These are phyloP conservation scores for Trypanosoma scelopori DNA, from an alignment of 208 protist species.

Conservation along the genomic window DNA sequence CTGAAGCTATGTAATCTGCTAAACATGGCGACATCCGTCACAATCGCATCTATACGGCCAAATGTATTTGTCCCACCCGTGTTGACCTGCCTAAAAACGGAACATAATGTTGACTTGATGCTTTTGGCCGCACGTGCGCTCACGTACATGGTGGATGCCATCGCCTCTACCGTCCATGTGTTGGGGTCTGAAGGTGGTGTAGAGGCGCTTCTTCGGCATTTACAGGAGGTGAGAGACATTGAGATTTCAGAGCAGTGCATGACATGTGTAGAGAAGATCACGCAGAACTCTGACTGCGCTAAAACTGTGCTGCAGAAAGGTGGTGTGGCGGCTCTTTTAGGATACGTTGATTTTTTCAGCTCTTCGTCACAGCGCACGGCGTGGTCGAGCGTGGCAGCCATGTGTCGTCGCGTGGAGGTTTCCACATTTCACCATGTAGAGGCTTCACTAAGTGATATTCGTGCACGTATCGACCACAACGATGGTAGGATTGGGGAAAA, in stretches of 20 bases:
- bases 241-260: conserved; percentile 95
- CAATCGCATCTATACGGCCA: conserved; percentile 63
- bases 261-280: conserved; percentile 90
- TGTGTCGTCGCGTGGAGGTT: conserved; percentile 61
- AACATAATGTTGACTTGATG: conserved; percentile 89
- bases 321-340: conserved; percentile 84
- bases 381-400: conserved; percentile 67
- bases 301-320: conserved; percentile 53
- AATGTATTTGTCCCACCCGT: conserved; percentile 66
- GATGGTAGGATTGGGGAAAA: conserved; percentile 77
- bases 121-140: conserved; percentile 86
- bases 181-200: conserved; percentile 58
- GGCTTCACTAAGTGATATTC: conserved; percentile 70
- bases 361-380: conserved; percentile 86
- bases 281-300: conserved; percentile 39
- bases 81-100: conserved; percentile 64
- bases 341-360: conserved; percentile 94
- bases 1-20: conserved; percentile 90
- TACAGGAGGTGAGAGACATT: conserved; percentile 92
- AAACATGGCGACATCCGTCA: conserved; percentile 86
- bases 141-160: conserved; percentile 89
- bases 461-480: conserved; percentile 50
- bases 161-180: conserved; percentile 65
- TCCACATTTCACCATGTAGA: conserved; percentile 52
- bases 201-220: conserved; percentile 66